Percentiles rank a stretch among this genome's conserved stretches.
Evolutionary conservation across 805 yeast species (phyloP).

Genomic region (Scheffersomyces amazonensis): DNA sequence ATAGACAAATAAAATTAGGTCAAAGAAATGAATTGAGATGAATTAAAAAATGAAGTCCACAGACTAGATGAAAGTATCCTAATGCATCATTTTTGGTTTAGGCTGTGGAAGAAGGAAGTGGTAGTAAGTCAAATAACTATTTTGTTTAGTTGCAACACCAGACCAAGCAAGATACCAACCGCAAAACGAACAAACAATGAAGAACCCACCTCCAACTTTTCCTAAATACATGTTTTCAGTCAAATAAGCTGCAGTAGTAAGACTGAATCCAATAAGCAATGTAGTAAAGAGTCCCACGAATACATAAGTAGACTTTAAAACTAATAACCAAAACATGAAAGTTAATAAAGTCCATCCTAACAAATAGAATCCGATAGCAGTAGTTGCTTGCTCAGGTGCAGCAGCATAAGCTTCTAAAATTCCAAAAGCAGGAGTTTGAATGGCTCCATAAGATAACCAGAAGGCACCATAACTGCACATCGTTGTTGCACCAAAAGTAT

Average conservation of each 20-base stretch:
- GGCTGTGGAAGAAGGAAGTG: no score
- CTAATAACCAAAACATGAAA: conserved; percentile 52
- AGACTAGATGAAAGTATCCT: no score
- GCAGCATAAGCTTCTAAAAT: conserved; percentile 45
- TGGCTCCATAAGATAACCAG: conserved; percentile 49
- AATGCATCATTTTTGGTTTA: no score
- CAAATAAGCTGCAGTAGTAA: conserved; percentile 51
- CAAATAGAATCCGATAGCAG: conserved; percentile 56
- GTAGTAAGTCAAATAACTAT: conserved; percentile 48
- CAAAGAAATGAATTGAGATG: no score
- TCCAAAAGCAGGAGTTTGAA: conserved; percentile 55
- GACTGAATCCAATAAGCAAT: conserved; percentile 52
- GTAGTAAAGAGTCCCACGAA: conserved; percentile 51
- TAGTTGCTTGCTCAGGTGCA: conserved; percentile 35
- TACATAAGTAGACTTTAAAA: conserved; percentile 48
- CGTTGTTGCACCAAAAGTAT: conserved; percentile 56
- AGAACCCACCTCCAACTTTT: conserved; percentile 67
- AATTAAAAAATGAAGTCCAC: no score
- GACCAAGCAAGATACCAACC: conserved; percentile 64
- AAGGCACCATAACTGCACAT: conserved; percentile 54
- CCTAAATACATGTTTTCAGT: conserved; percentile 36
- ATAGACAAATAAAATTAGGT: neutral
- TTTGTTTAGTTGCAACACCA: conserved; percentile 54
- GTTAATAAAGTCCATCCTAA: conserved; percentile 69
- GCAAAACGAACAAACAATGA: conserved; percentile 49